These are phyloP conservation scores for Venturia carpophila DNA, from an alignment of 2,329 filamentous ascomycete species.

Conservation along the genomic window DNA sequence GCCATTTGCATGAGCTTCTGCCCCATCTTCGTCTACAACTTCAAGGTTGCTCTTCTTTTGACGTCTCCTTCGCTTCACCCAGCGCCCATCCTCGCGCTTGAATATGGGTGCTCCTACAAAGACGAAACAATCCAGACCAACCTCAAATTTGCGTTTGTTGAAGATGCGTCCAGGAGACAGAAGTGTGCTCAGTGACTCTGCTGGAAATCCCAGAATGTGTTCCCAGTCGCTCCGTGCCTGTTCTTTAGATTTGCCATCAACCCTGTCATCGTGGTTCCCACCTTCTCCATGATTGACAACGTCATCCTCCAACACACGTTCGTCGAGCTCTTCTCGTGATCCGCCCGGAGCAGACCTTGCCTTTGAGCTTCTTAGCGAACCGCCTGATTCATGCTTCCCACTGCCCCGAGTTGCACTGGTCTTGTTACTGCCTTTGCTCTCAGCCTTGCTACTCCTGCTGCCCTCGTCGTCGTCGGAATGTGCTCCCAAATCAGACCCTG, in stretches of 20 bases:
- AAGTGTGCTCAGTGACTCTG: conserved; percentile 34
- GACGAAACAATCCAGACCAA: conserved; percentile 33
- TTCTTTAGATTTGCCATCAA: conserved; percentile 13
- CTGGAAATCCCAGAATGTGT: conserved; percentile 33
- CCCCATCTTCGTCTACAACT: conserved; percentile 4
- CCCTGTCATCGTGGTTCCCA: neutral
- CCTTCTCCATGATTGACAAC: conserved; percentile 3
- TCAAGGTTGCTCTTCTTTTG: conserved; percentile 23
- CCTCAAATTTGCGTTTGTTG: conserved; percentile 35
- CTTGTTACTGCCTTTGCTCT: conserved; percentile 10
- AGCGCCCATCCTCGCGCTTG: conserved; percentile 33
- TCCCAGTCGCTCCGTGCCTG: conserved; percentile 27
- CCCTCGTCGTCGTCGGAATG: conserved; percentile 11
- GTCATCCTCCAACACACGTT: conserved; percentile 13
- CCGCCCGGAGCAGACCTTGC: conserved; percentile 14
- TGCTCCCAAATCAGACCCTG: conserved; percentile 6
- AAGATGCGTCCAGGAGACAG: conserved; percentile 31
- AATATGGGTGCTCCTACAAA: conserved; percentile 37
- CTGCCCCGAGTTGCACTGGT: conserved; percentile 7
- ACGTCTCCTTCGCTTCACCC: conserved; percentile 31
- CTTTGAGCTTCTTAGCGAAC: conserved; percentile 19
- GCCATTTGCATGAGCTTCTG: neutral
- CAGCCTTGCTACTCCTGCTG: conserved; percentile 17
- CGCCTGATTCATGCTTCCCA: neutral
- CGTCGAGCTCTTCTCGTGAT: conserved; percentile 18